These are phyloP conservation scores for Candida tibetensis DNA, from an alignment of 805 yeast genomes.

Conservation along the genomic window DNA sequence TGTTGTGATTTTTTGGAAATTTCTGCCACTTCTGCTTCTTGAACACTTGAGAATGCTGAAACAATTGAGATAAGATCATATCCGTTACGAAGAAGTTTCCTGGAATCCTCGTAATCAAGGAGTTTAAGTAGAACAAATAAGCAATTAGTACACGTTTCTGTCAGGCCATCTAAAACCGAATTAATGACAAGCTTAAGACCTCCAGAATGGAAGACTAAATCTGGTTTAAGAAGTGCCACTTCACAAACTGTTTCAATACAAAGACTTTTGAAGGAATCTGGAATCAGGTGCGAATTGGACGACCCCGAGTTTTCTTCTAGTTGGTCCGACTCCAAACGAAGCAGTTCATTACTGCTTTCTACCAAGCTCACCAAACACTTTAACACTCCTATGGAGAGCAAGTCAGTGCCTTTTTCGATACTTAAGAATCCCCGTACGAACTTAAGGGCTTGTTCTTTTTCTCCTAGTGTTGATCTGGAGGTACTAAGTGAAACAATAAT, in stretches of 20 bases:
- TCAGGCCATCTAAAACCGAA: constrained; percentile 26
- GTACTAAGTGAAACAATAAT: constrained; percentile 63
- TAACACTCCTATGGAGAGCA: constrained; percentile 59
- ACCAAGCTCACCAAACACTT: constrained; percentile 51
- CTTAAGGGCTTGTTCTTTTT: constrained; percentile 75
- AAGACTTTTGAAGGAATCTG: constrained; percentile 38
- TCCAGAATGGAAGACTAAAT: constrained; percentile 48
- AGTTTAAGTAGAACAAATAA: constrained; percentile 50
- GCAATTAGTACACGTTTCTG: constrained; percentile 19
- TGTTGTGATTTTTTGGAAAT: constrained; percentile 14
- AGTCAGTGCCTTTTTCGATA: constrained; percentile 47
- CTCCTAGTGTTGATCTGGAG: constrained; percentile 51
- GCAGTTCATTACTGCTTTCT: constrained; percentile 9
- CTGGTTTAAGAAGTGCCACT: constrained; percentile 37
- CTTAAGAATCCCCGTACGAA: constrained; percentile 61
- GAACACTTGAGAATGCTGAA: constrained; percentile 66
- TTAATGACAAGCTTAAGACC: constrained; percentile 49
- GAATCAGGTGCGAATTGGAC: constrained; percentile 8
- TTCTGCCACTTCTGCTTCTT: constrained; percentile 9
- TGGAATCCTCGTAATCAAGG: constrained; percentile 54
- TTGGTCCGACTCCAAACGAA: constrained; percentile 1
- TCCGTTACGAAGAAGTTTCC: constrained; percentile 56
- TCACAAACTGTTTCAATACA: constrained; percentile 44
- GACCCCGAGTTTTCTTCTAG: constrained; percentile 1
- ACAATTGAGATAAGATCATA: constrained; percentile 60